Base-by-base conservation (phyloP, 257 asterid species). In the Striga asiatica region DNA sequence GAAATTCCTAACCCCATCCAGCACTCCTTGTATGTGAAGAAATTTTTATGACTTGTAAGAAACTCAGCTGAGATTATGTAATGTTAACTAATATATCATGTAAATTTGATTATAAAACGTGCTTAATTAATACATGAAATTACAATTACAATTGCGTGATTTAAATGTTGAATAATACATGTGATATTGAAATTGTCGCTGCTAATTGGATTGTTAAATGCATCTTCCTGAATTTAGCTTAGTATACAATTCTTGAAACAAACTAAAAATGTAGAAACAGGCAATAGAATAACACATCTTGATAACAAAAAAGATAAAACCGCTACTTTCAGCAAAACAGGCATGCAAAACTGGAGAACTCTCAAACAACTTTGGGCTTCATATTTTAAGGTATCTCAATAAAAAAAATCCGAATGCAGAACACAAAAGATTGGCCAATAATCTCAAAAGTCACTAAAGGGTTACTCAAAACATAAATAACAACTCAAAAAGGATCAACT, bases 1-100 rank as follows among this genome's bases (percentile, higher is more conserved):
- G 76, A 77, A 77, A 71, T 56, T 79, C 83, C 76, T 58, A 22
- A 51, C 56, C 73, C 76, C 64, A 67, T 72, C 70, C 66, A 61
- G 83, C 81, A n/a, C 18, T 72, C 42, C 66, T 66, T 71, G 68
- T 72, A 71, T 41, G 48, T 67, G 71, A 47, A 71, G 54, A 69
- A 62, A 7, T 65, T 17, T 6, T 48, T 23, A 72, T 67, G 48
- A 66, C n/a, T n/a, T n/a, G n/a, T 58, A 72, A 66, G 72, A 67
- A 67, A 59, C 57, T 64, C 35, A 29, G 8, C 8, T 29, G 3
- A 39, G 59, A 32, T 76, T 63, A 12, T 41, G 69, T 70, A 61
- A 71, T 66, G 64, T 69, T 66, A 49, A 68, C 8, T 39, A 64
- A 66, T 58, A 10, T 37, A 0, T 28, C 6, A 5, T 13, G 10